A percentile compares a stretch with the other conserved stretches of the same genome.
These are phyloP conservation scores for Alternaria longipes DNA, from an alignment of 2,329 filamentous ascomycete species.

Conservation along the genomic window DNA sequence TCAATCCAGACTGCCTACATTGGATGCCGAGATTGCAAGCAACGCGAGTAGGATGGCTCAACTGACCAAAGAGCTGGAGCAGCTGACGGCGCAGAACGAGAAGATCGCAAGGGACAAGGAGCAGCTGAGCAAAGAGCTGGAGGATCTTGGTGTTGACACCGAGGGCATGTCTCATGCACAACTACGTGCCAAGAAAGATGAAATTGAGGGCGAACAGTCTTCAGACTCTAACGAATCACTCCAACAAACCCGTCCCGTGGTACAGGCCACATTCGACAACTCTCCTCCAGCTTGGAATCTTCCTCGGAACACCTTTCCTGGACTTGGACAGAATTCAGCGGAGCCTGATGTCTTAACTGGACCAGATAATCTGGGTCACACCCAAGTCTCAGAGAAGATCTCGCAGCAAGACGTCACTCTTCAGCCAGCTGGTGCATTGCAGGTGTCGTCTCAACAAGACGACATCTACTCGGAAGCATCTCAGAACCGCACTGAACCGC, in stretches of 20 bases:
- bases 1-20: slow-evolving; percentile 57
- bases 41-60: slow-evolving; percentile 52
- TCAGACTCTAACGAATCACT: slow-evolving; percentile 12
- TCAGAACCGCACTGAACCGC: background rate
- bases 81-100: slow-evolving; percentile 50
- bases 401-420: background rate
- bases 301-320: slow-evolving; percentile 20
- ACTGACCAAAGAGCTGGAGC: slow-evolving; percentile 57
- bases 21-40: slow-evolving; percentile 57
- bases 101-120: slow-evolving; percentile 54
- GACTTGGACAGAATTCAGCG: slow-evolving; percentile 18
- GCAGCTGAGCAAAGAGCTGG: slow-evolving; percentile 59
- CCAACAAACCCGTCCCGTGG: background rate
- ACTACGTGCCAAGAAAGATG: slow-evolving; percentile 54
- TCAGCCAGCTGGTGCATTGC: background rate
- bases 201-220: slow-evolving; percentile 44
- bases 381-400: background rate
- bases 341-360: background rate
- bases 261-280: background rate
- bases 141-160: slow-evolving; percentile 58
- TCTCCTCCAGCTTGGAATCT: background rate
- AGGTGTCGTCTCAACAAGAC: background rate
- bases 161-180: slow-evolving; percentile 57
- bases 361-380: background rate
- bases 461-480: background rate